These are phyloP conservation scores for Puccinia horiana DNA, from an alignment of 1,284 basidiomycete species.

Conservation along the genomic window DNA sequence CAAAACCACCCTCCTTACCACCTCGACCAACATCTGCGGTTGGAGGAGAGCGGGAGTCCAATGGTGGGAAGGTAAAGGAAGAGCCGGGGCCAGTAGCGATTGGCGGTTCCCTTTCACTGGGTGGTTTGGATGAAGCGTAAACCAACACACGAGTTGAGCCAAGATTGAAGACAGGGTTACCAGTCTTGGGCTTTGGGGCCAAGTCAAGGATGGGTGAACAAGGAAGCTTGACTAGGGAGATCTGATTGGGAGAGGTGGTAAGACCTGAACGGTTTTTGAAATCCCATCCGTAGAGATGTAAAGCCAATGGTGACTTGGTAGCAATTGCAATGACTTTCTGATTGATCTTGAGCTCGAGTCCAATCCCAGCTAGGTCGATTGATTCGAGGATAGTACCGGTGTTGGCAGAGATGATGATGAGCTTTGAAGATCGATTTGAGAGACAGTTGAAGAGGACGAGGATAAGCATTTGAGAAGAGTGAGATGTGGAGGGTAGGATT, in stretches of 20 bases:
- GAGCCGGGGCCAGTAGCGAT: slow-evolving; percentile 37
- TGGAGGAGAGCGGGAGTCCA: not conserved
- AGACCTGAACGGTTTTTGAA: too few species aligned
- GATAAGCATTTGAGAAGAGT: not conserved
- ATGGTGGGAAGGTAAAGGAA: slow-evolving; percentile 11
- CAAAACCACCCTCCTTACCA: not conserved
- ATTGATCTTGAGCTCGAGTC: slow-evolving; percentile 16
- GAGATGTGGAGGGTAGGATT: not conserved
- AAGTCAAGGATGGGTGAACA: slow-evolving; percentile 45
- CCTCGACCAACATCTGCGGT: not conserved
- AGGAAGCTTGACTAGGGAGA: slow-evolving; percentile 5
- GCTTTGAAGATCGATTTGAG: slow-evolving; percentile 10
- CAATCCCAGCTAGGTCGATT: slow-evolving; percentile 20
- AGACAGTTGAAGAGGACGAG: slow-evolving; percentile 36
- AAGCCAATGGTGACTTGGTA: slow-evolving; percentile 25
- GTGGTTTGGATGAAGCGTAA: slow-evolving; percentile 38
- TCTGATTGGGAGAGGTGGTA: not conserved
- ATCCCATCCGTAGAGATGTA: slow-evolving; percentile 22
- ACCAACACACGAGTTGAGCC: slow-evolving; percentile 36
- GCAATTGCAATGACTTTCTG: slow-evolving; percentile 22
- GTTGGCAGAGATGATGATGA: slow-evolving; percentile 15
- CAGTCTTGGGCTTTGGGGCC: slow-evolving; percentile 29
- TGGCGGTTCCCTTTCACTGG: slow-evolving; percentile 24
- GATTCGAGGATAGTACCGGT: not conserved
- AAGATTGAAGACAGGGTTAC: slow-evolving; percentile 29